These are phyloP conservation scores for Volvariella surrecta DNA, from an alignment of 1,284 basidiomycete species.

Conservation along the genomic window DNA sequence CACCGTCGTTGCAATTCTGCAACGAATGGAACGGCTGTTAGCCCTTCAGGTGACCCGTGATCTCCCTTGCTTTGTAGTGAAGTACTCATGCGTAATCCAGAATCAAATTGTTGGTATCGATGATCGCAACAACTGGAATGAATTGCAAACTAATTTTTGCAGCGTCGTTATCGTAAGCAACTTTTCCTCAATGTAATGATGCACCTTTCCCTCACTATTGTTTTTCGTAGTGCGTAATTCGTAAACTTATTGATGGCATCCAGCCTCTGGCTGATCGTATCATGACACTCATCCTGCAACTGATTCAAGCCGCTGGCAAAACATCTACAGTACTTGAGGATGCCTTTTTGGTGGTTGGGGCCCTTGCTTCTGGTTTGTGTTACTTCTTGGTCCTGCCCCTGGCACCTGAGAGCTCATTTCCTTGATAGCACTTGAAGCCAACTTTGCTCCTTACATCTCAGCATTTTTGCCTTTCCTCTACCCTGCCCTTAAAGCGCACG, in stretches of 20 bases:
- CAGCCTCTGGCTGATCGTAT: conserved; percentile 88
- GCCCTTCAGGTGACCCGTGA: conserved; percentile 55
- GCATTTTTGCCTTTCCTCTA: conserved; percentile 90
- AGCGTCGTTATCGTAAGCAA: conserved; percentile 75
- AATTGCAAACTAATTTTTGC: conserved; percentile 94
- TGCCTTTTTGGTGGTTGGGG: conserved; percentile 92
- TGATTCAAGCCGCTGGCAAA: conserved; percentile 85
- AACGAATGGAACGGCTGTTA: conserved; percentile 86
- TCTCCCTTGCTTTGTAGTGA: not conserved
- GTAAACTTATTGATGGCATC: conserved; percentile 79
- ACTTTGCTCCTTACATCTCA: conserved; percentile 84
- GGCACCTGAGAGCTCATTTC: not conserved
- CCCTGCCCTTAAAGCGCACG: conserved; percentile 85
- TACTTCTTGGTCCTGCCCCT: not conserved
- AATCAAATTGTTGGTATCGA: conserved; percentile 94
- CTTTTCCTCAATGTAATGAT: conserved; percentile 3
- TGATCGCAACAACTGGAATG: conserved; percentile 98
- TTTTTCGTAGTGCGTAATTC: conserved; percentile 62
- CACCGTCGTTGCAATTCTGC: conserved; percentile 75
- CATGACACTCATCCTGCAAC: conserved; percentile 86
- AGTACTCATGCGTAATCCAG: conserved; percentile 25
- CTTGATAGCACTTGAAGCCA: conserved; percentile 64
- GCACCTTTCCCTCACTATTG: conserved; percentile 5
- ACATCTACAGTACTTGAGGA: conserved; percentile 96
- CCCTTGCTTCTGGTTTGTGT: conserved; percentile 61